These are phyloP conservation scores for Apiospora phragmitis DNA, from an alignment of 2,329 filamentous ascomycete genomes.

Conservation along the genomic window DNA sequence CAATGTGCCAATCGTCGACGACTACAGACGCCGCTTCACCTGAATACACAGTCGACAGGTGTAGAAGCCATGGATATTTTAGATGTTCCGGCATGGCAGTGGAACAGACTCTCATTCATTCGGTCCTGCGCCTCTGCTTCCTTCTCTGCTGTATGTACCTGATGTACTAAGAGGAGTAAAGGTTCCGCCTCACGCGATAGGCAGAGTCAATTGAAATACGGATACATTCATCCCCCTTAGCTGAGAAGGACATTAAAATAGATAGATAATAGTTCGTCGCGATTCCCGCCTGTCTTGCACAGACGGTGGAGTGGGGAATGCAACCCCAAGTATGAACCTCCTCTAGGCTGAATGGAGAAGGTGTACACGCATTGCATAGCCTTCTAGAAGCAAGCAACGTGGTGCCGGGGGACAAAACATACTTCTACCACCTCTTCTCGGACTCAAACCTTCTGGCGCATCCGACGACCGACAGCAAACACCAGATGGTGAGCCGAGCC, in stretches of 20 bases:
- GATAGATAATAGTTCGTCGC: background rate
- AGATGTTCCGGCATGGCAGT: background rate
- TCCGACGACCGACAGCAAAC: background rate
- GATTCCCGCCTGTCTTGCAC: background rate
- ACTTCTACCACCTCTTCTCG: background rate
- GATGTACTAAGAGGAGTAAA: background rate
- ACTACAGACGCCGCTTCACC: background rate
- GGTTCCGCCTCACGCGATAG: background rate
- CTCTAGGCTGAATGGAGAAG: background rate
- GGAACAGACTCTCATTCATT: background rate
- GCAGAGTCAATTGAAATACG: background rate
- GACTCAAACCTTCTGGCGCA: background rate
- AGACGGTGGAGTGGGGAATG: background rate
- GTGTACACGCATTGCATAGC: background rate
- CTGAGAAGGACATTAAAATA: background rate
- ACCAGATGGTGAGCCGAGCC: background rate
- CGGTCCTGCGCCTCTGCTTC: background rate
- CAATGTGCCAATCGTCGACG: background rate
- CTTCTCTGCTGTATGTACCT: background rate
- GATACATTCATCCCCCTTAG: no score
- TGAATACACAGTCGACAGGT: background rate
- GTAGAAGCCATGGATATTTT: background rate
- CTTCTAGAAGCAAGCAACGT: conserved; percentile 2
- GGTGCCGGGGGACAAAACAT: background rate
- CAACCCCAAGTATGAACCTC: background rate